phyloP scores from a whole-genome alignment of 352 stramenopile species.

The Phytophthora foliorum region DNA sequence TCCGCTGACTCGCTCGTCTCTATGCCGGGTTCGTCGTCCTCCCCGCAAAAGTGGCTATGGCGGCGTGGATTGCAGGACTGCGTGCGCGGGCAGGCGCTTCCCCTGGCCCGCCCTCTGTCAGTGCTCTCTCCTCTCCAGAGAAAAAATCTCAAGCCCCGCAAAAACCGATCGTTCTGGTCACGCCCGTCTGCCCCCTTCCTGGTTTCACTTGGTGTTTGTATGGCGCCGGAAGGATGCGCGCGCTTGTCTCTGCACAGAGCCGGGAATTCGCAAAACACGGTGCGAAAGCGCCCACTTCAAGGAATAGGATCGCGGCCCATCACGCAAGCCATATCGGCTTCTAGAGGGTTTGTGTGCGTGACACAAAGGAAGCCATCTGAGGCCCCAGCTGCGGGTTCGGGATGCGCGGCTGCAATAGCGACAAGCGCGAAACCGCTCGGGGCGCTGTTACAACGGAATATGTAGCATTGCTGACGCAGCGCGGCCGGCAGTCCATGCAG shows the following conservation, averaged over 20 bases:
- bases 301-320: constrained; percentile 30
- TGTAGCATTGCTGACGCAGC: too few relatives aligned
- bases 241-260: constrained; percentile 25
- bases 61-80: constrained; percentile 20
- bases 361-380: constrained; percentile 43
- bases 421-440: constrained; percentile 14
- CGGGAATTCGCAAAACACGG: constrained; percentile 26
- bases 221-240: constrained; percentile 10
- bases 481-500: too few relatives aligned
- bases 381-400: constrained; percentile 7
- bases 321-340: constrained; percentile 38
- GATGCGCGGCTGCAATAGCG: constrained; percentile 8
- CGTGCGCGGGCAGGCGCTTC: constrained; percentile 20
- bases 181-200: constrained; percentile 18
- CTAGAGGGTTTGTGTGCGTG: constrained; percentile 11
- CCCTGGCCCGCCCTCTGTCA: constrained; percentile 29
- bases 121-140: constrained; percentile 32
- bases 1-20: constrained; percentile 4
- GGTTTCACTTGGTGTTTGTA: constrained; percentile 42
- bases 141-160: constrained; percentile 31
- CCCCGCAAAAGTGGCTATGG: constrained; percentile 54
- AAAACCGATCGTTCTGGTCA: constrained; percentile 37
- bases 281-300: constrained; percentile 32
- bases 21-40: constrained; percentile 29
- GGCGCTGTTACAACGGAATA: too few relatives aligned